Percentiles rank a stretch among this genome's conserved stretches.
Evolutionary conservation across 805 yeast species (phyloP).

Genomic region (Metschnikowia matae): DNA sequence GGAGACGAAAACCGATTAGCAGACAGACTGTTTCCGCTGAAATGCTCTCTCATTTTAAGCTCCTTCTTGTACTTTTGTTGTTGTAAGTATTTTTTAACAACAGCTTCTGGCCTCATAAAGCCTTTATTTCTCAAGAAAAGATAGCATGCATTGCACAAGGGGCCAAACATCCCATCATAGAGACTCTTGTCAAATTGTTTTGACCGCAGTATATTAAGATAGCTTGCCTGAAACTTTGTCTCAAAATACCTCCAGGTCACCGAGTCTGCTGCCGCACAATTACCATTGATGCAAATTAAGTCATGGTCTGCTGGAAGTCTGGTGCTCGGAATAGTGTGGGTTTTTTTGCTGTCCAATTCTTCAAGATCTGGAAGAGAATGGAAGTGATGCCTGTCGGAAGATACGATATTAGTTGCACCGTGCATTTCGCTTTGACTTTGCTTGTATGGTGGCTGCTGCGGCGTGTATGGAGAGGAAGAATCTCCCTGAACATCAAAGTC

Average conservation of each 20-base stretch:
- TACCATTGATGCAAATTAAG: slow-evolving; percentile 36
- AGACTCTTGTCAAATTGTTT: slow-evolving; percentile 36
- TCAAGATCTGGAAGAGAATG: slow-evolving; percentile 42
- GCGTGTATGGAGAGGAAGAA: slow-evolving; percentile 37
- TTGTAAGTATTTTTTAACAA: slow-evolving; percentile 42
- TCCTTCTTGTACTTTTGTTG: slow-evolving; percentile 42
- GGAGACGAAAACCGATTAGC: slow-evolving; percentile 10
- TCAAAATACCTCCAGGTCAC: slow-evolving; percentile 45
- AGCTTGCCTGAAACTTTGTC: slow-evolving; percentile 33
- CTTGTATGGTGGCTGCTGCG: slow-evolving; percentile 39
- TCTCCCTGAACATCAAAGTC: slow-evolving; percentile 26
- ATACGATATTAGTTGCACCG: slow-evolving; percentile 8
- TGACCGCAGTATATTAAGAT: slow-evolving; percentile 35
- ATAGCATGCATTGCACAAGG: slow-evolving; percentile 45
- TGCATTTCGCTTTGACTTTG: slow-evolving; percentile 9
- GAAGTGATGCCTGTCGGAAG: slow-evolving; percentile 22
- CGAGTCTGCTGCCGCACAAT: slow-evolving; percentile 36
- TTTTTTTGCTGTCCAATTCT: slow-evolving; percentile 41
- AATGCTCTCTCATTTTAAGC: slow-evolving; percentile 27
- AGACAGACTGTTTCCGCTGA: slow-evolving; percentile 8
- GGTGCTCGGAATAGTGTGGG: slow-evolving; percentile 37
- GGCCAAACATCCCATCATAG: slow-evolving; percentile 46
- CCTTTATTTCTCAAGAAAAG: slow-evolving; percentile 40
- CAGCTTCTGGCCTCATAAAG: slow-evolving; percentile 44
- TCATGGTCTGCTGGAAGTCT: slow-evolving; percentile 40